These are phyloP conservation scores for Boletus patriciae DNA, from an alignment of 768 basidiomycete species.

Conservation along the genomic window DNA sequence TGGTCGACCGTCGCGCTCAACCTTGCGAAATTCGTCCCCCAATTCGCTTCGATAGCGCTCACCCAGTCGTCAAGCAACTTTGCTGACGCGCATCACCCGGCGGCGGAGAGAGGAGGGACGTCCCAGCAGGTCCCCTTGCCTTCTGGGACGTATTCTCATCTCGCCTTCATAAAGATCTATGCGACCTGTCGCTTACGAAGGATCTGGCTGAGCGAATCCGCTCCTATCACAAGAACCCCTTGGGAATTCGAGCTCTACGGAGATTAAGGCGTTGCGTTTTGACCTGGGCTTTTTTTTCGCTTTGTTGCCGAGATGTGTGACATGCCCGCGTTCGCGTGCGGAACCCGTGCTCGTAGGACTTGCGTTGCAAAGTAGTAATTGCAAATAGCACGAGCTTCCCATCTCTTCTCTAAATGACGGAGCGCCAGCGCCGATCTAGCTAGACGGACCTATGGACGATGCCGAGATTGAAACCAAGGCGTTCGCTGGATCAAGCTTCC, in stretches of 20 bases:
- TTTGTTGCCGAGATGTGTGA: slow-evolving; percentile 19
- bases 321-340: slow-evolving; percentile 21
- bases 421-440: slow-evolving; percentile 24
- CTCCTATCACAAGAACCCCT: slow-evolving; percentile 52
- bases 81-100: slow-evolving; percentile 21
- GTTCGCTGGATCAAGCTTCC: slow-evolving; percentile 12
- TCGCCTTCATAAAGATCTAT: slow-evolving; percentile 73
- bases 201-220: slow-evolving; percentile 70
- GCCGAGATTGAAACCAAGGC: slow-evolving; percentile 14
- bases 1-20: slow-evolving; percentile 69
- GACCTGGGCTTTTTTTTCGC: neutral
- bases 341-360: slow-evolving; percentile 16
- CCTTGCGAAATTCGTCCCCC: slow-evolving; percentile 57
- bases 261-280: slow-evolving; percentile 28
- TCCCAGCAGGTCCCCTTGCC: slow-evolving; percentile 39
- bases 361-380: slow-evolving; percentile 20
- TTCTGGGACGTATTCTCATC: slow-evolving; percentile 58
- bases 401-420: slow-evolving; percentile 11
- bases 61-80: slow-evolving; percentile 22
- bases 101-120: slow-evolving; percentile 21
- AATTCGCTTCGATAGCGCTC: slow-evolving; percentile 55
- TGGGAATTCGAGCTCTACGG: slow-evolving; percentile 79
- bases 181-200: slow-evolving; percentile 75
- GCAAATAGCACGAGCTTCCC: slow-evolving; percentile 23
- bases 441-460: slow-evolving; percentile 14